phyloP scores from a whole-genome alignment of 2,329 filamentous ascomycete species.

The Cercospora beticola region DNA sequence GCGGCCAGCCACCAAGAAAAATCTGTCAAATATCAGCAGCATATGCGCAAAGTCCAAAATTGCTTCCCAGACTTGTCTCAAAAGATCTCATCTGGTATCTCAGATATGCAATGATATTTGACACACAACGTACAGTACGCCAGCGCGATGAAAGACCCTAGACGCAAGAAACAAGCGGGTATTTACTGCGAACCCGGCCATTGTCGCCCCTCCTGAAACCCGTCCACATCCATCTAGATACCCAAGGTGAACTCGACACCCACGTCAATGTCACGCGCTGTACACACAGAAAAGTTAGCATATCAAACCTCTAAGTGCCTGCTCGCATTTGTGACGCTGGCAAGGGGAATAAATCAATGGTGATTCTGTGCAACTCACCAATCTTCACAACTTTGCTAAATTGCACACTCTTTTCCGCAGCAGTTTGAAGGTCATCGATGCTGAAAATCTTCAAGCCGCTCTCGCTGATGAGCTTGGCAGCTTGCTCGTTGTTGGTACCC shows the following conservation, averaged over 20 bases:
- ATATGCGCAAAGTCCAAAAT: neutral
- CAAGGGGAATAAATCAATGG: constrained; percentile 1
- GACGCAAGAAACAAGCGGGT: constrained; percentile 5
- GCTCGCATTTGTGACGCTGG: neutral
- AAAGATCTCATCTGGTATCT: constrained; percentile 11
- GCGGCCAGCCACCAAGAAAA: too few species aligned
- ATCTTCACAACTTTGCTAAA: constrained; percentile 99
- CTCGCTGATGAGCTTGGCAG: constrained; percentile 90
- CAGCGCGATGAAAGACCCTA: constrained; percentile 5
- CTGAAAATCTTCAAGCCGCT: constrained; percentile 99
- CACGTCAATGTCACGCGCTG: constrained; percentile 92
- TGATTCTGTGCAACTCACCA: constrained; percentile 58
- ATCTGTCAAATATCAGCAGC: neutral
- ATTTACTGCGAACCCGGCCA: neutral
- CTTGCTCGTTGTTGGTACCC: constrained; percentile 96
- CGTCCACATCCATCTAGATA: constrained; percentile 61
- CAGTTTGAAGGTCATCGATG: constrained; percentile 95
- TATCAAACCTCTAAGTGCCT: constrained; percentile 8
- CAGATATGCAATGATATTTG: constrained; percentile 12
- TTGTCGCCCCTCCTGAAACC: neutral
- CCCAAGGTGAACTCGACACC: constrained; percentile 93
- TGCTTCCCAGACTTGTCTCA: neutral
- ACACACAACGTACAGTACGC: constrained; percentile 14
- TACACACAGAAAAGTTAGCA: constrained; percentile 14
- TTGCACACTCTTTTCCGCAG: constrained; percentile 96